phyloP scores from a whole-genome alignment of 2,329 filamentous ascomycete species.

The Thelonectria olida region DNA sequence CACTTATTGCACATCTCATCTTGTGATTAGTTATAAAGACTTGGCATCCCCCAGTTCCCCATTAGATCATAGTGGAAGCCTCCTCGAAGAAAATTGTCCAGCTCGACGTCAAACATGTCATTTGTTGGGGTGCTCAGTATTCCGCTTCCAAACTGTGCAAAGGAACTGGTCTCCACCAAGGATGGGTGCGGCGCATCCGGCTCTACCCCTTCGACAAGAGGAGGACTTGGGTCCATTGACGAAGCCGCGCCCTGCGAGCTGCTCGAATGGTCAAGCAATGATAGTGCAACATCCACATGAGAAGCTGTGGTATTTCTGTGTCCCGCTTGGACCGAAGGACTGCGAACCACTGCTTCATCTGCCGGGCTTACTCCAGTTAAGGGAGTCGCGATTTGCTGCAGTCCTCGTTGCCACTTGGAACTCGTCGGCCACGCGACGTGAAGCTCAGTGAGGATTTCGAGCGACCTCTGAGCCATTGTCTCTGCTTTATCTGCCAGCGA shows the following conservation, averaged over 20 bases:
- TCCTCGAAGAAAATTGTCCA: conserved; percentile 22
- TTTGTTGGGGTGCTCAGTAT: conserved; percentile 13
- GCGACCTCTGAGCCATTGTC: conserved; percentile 35
- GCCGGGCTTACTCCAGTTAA: conserved; percentile 15
- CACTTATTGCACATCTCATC: too few relatives aligned
- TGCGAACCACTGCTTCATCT: background rate
- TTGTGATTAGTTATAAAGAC: background rate
- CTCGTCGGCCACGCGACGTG: conserved; percentile 40
- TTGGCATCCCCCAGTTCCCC: conserved; percentile 8
- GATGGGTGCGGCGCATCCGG: background rate
- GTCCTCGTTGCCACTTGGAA: conserved; percentile 29
- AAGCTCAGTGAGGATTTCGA: conserved; percentile 37
- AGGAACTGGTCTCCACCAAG: conserved; percentile 2
- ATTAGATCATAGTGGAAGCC: conserved; percentile 21
- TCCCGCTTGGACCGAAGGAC: conserved; percentile 47
- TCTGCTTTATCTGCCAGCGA: conserved; percentile 35
- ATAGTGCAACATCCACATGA: conserved; percentile 41
- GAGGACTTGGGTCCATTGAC: background rate
- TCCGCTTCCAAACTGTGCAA: conserved; percentile 5
- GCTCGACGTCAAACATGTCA: conserved; percentile 22
- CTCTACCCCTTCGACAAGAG: conserved; percentile 4
- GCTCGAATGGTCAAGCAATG: too few relatives aligned
- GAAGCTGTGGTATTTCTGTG: conserved; percentile 45
- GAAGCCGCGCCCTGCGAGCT: background rate
- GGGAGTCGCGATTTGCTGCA: conserved; percentile 32